Conservation (phyloP, 345 rosid genomes). For the Camelina laxa region DNA sequence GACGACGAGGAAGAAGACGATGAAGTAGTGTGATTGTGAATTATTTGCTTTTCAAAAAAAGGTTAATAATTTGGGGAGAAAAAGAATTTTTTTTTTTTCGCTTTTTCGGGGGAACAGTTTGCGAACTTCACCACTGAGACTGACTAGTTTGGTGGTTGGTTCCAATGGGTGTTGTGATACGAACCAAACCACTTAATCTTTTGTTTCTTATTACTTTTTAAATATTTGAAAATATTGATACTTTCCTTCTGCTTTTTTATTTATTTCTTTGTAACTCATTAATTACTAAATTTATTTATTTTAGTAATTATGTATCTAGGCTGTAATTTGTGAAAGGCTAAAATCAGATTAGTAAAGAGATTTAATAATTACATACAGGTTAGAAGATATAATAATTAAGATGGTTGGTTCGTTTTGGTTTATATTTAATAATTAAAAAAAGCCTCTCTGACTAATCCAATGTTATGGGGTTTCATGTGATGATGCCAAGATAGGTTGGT, state of each 20-base stretch:
- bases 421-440: background rate
- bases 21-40: constrained; percentile 19
- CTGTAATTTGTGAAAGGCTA: background rate
- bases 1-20: background rate
- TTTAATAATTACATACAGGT: background rate
- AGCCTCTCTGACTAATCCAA: constrained; percentile 11
- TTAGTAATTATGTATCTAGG: background rate
- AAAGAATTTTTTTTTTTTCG: constrained; percentile 8
- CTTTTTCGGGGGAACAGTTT: constrained; percentile 12
- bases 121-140: constrained; percentile 25
- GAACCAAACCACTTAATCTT: constrained; percentile 9
- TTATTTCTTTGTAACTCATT: background rate
- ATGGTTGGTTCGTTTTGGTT: constrained; percentile 15
- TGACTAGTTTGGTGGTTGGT: constrained; percentile 15
- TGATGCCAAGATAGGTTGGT: constrained; percentile 34
- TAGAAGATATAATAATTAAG: background rate
- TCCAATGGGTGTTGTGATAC: constrained; percentile 30
- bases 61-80: constrained; percentile 36
- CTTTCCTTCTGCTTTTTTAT: background rate
- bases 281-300: background rate
- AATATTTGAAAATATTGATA: background rate
- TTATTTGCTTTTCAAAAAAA: background rate
- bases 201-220: background rate
- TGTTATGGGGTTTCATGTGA: constrained; percentile 21
- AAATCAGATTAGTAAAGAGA: background rate